phyloP scores from a whole-genome alignment of 441 rosid genomes.

The Rhodomyrtus psidioides region DNA sequence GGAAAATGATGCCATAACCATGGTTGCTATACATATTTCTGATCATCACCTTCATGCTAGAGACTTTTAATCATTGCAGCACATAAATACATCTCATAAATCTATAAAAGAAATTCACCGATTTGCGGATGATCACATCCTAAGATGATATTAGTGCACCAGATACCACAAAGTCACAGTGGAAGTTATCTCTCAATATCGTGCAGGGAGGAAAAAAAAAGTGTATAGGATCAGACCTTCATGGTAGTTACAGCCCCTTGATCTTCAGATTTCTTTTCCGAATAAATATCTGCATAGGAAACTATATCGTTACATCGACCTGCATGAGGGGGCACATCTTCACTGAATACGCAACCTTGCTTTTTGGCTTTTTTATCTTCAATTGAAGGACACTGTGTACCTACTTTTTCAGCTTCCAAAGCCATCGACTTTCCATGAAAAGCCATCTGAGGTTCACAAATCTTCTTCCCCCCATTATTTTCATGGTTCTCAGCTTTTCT shows the following conservation, averaged over 20 bases:
- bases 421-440: slow-evolving; percentile 13
- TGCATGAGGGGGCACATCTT: slow-evolving; percentile 5
- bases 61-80: neutral
- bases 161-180: neutral
- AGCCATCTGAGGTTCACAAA: slow-evolving; percentile 17
- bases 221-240: slow-evolving; percentile 35
- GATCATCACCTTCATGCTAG: neutral
- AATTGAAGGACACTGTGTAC: neutral
- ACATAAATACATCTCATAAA: neutral
- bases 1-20: neutral
- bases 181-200: neutral
- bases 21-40: neutral
- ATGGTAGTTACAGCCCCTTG: slow-evolving; percentile 24
- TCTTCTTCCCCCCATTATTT: slow-evolving; percentile 11
- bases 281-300: slow-evolving; percentile 9
- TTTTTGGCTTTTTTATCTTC: slow-evolving; percentile 1
- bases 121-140: neutral
- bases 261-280: slow-evolving; percentile 16
- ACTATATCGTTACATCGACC: slow-evolving; percentile 2
- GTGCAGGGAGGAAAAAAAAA: neutral
- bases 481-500: slow-evolving; percentile 12
- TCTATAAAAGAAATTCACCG: neutral
- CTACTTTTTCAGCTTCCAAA: slow-evolving; percentile 9
- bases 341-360: slow-evolving; percentile 14
- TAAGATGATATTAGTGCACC: neutral